Percentiles rank a stretch among this genome's conserved stretches.
These are phyloP conservation scores for Pleurotus giganteus DNA, from an alignment of 768 basidiomycete genomes.

Conservation along the genomic window DNA sequence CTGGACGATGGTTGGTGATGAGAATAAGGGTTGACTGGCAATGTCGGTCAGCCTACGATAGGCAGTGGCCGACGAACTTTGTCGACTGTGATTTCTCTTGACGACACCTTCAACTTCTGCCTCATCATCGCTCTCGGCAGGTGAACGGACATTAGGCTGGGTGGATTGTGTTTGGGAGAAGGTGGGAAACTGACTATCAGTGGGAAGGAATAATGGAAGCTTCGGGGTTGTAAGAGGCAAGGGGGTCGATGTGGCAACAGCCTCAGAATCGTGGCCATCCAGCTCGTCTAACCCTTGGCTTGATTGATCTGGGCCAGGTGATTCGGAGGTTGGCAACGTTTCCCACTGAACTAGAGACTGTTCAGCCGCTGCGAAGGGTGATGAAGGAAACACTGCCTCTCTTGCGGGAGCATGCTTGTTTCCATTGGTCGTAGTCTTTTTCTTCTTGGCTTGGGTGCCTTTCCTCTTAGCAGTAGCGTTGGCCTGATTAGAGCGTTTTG, in stretches of 20 bases:
- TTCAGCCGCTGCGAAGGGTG: not conserved
- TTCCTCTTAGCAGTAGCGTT: too few species aligned
- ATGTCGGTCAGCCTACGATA: conserved; percentile 57
- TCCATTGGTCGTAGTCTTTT: too few species aligned
- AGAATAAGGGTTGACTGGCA: conserved; percentile 37
- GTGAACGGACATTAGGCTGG: conserved; percentile 18
- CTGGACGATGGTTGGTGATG: conserved; percentile 26
- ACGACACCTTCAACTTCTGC: conserved; percentile 35
- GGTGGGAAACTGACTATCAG: conserved; percentile 51
- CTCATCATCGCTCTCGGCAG: conserved; percentile 41
- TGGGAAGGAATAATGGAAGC: conserved; percentile 51
- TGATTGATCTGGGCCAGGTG: conserved; percentile 16
- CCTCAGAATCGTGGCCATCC: not conserved
- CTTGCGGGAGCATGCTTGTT: too few species aligned
- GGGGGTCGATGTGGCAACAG: not conserved
- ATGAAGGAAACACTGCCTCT: too few species aligned
- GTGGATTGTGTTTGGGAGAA: conserved; percentile 36
- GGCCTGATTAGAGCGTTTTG: too few species aligned
- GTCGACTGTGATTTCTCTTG: conserved; percentile 16
- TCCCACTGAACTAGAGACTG: conserved; percentile 21
- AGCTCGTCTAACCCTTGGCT: not conserved
- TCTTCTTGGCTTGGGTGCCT: too few species aligned
- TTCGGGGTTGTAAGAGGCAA: conserved; percentile 7
- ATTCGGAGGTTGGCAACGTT: conserved; percentile 19
- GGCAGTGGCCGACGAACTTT: conserved; percentile 14